A percentile compares a stretch with the other conserved stretches of the same genome.
Evolutionary conservation across 768 basidiomycete species (phyloP).

Genomic region (Lactarius trivialis): DNA sequence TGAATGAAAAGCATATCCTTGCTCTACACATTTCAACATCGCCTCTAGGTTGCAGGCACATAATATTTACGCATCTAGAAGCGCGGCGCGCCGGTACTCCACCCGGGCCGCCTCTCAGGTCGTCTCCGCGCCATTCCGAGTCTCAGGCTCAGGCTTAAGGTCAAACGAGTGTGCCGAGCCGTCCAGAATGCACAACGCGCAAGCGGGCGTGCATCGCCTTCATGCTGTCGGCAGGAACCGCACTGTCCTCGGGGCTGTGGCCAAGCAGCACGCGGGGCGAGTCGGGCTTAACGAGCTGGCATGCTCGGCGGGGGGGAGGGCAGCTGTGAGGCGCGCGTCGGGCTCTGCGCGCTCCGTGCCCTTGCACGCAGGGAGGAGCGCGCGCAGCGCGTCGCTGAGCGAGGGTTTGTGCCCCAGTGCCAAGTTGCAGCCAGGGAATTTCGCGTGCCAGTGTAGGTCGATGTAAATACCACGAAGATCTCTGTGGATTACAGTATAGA

Average conservation of each 20-base stretch:
- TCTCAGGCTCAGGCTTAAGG: constrained; percentile 37
- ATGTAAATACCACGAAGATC: too few species aligned
- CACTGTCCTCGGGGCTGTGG: constrained; percentile 44
- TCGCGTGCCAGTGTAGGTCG: too few species aligned
- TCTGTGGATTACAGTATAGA: too few species aligned
- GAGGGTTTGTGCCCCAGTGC: constrained; percentile 38
- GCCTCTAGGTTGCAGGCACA: too few species aligned
- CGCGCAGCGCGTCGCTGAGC: constrained; percentile 40
- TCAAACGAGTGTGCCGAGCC: constrained; percentile 54
- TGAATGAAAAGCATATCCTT: too few species aligned
- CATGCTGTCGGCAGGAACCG: constrained; percentile 40
- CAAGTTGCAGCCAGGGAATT: constrained; percentile 60
- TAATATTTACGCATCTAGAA: too few species aligned
- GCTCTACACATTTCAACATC: too few species aligned
- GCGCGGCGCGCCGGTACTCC: constrained; percentile 24
- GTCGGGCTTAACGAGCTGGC: constrained; percentile 28
- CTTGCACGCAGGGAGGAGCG: constrained; percentile 5
- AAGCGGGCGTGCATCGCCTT: constrained; percentile 33
- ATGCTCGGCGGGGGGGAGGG: constrained; percentile 31
- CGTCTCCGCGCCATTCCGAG: constrained; percentile 38
- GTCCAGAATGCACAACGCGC: constrained; percentile 30
- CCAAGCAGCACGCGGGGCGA: constrained; percentile 45
- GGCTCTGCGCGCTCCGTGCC: background rate
- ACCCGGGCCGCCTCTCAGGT: too few species aligned
- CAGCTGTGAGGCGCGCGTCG: background rate